Base-by-base conservation (phyloP, 1,284 basidiomycete species). In the Fomitopsis betulina region DNA sequence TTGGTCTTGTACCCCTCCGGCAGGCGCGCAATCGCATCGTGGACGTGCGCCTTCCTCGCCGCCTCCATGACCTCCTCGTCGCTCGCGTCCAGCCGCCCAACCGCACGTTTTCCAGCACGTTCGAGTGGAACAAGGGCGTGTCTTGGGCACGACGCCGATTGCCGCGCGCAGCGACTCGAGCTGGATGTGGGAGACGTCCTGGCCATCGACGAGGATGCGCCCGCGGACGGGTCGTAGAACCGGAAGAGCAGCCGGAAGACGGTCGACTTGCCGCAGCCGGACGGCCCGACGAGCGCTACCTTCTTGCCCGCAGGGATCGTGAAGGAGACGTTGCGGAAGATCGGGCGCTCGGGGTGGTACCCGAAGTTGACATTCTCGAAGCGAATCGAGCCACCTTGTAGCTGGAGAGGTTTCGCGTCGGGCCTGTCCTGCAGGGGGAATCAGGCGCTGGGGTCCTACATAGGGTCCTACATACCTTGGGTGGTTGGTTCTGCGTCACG, bases 201-300 rank as follows among this genome's bases (percentile, higher is more conserved):
- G 96, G 3, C 86, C 93, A 68, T 96, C 93, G 60, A 96, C 84
- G 56, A 85, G 76, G 66, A 99, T 98, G 27, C 80, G 78, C 1
- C 96, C 0, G 83, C 80, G 2, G 80, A 73, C 0, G 94, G 94
- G 47, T 94, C 87, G 74, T 98, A 99, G 81, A 98, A 98, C 8
- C 96, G 82, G 78, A 94, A 98, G 17, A 99, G 78, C 0, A 99
- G 85, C 3, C 96, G 86, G 78, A 98, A 93, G 56, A 99, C 87
- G 3, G 96, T 99, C 19, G 93, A 96, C 76, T 99, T 99, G n/a
- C 96, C 97, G 68, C 94, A 97, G 9, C 96, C 97, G 0, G 93
- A 96, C 0, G 96, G 95, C 0, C 96, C 96, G 37, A 99, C 96
- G 55, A 99, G 90, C 7, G 96, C 96, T 0, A 96, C 91, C 70